phyloP scores from a whole-genome alignment of 495 filamentous ascomycete species.

The Penicillium verhagenii region DNA sequence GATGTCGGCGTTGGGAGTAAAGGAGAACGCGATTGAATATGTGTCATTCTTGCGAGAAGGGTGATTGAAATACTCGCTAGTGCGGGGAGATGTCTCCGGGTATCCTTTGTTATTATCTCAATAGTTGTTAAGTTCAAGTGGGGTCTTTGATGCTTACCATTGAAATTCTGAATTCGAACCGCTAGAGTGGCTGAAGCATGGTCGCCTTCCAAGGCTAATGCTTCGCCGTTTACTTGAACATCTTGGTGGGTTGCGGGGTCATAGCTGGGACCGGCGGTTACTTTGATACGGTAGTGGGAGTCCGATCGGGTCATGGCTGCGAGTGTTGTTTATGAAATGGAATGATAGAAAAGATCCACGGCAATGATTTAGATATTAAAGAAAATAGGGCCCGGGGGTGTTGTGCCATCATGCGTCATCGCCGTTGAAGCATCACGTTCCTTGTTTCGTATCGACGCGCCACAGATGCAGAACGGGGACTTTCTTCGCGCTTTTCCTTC shows the following conservation, averaged over 20 bases:
- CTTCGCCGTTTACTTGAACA: slow-evolving; percentile 69
- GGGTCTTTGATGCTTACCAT: not conserved
- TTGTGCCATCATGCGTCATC: too few species aligned
- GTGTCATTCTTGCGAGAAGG: slow-evolving; percentile 49
- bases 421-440: too few species aligned
- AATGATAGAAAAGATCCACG: too few species aligned
- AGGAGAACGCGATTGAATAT: not conserved
- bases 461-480: too few species aligned
- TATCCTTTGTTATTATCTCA: slow-evolving; percentile 56
- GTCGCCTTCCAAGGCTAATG: slow-evolving; percentile 58
- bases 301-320: too few species aligned
- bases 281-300: not conserved
- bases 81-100: slow-evolving; percentile 43
- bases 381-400: too few species aligned
- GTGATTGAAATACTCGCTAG: slow-evolving; percentile 68
- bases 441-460: too few species aligned
- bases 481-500: too few species aligned
- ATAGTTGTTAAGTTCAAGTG: slow-evolving; percentile 21
- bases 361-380: too few species aligned
- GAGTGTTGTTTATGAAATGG: too few species aligned
- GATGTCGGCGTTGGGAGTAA: slow-evolving; percentile 66
- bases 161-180: slow-evolving; percentile 66
- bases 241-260: slow-evolving; percentile 60
- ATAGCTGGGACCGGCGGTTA: slow-evolving; percentile 66
- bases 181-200: slow-evolving; percentile 59